phyloP scores from a whole-genome alignment of 2,329 filamentous ascomycete species.

The Penicillium sp. region DNA sequence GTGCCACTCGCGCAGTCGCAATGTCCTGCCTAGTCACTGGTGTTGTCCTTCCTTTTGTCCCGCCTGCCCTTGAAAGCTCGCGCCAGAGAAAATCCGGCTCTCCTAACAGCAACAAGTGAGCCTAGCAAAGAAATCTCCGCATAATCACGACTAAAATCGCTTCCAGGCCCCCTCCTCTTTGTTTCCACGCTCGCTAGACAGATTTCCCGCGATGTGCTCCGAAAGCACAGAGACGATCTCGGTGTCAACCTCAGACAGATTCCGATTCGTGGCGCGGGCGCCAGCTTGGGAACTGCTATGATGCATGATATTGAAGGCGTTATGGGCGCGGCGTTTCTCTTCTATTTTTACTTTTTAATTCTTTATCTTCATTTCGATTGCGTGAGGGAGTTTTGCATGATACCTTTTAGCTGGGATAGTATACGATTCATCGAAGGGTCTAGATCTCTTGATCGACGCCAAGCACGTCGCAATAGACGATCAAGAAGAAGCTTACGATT shows the following conservation, averaged over 20 bases:
- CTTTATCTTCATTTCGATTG: background rate
- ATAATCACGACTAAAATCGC: slow-evolving; percentile 6
- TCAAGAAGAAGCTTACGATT: background rate
- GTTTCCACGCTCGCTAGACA: slow-evolving; percentile 41
- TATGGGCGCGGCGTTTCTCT: slow-evolving; percentile 14
- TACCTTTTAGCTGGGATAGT: background rate
- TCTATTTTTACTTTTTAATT: background rate
- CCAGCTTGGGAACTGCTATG: slow-evolving; percentile 2
- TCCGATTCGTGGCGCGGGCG: slow-evolving; percentile 14
- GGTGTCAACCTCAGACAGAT: background rate
- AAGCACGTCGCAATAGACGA: background rate
- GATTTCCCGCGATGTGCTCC: background rate
- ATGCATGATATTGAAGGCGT: slow-evolving; percentile 18
- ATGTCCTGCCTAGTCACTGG: slow-evolving; percentile 43
- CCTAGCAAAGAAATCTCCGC: background rate
- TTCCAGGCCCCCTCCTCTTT: slow-evolving; percentile 40
- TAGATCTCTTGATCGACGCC: background rate
- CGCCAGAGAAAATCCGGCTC: slow-evolving; percentile 40
- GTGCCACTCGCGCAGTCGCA: slow-evolving; percentile 40
- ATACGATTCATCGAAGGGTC: background rate
- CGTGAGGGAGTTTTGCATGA: background rate
- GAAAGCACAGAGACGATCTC: background rate
- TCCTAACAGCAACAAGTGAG: slow-evolving; percentile 40
- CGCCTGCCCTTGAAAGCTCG: slow-evolving; percentile 47
- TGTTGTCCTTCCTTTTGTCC: slow-evolving; percentile 47